Base-by-base conservation (phyloP, 257 asterid species). In the Lycium ferocissimum region DNA sequence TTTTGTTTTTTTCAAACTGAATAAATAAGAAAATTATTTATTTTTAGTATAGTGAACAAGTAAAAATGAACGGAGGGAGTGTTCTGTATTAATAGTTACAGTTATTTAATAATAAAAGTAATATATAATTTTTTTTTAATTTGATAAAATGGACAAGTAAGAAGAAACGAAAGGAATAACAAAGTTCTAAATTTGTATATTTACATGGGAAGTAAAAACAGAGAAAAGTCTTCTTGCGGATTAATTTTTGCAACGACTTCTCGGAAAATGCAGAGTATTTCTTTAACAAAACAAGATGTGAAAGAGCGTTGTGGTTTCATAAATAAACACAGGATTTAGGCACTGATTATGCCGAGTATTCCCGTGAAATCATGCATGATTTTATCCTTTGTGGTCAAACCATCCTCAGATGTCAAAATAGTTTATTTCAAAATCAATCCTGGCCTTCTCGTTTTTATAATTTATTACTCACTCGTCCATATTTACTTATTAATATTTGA, bases 321-420 rank as follows among this genome's bases (percentile, higher is more conserved):
- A 56, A 56, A 56, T 56, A 56, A 56, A 56, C 61, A 56, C 13
- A 56, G 13, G n/a, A 56, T 56, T 56, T 56, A 56, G 61, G 82
- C 82, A 76, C 82, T 76, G 22, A 76, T 76, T 76, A 51, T 76
- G 63, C 81, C 58, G 11, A 49, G 81, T 49, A 75, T 75, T 75
- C 61, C 63, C 82, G 82, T 51, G 82, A 76, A 26, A 76, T 76
- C 47, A 51, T 76, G 82, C 82, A 76, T 51, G 45, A 76, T 51
- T 76, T 26, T 51, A 8, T 53, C 61, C 63, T 51, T 38, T 76
- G 1, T 26, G 82, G 82, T 76, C 82, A 76, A 76, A 76, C 63
- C 45, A 22, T 3, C 22, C 45, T 76, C 62, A 22, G 18, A 22
- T 76, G 63, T 76, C 81, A 22, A 76, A 20, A 26, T 26, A 11